phyloP scores from a whole-genome alignment of 495 filamentous ascomycete species.

The Xylaria intraflava region DNA sequence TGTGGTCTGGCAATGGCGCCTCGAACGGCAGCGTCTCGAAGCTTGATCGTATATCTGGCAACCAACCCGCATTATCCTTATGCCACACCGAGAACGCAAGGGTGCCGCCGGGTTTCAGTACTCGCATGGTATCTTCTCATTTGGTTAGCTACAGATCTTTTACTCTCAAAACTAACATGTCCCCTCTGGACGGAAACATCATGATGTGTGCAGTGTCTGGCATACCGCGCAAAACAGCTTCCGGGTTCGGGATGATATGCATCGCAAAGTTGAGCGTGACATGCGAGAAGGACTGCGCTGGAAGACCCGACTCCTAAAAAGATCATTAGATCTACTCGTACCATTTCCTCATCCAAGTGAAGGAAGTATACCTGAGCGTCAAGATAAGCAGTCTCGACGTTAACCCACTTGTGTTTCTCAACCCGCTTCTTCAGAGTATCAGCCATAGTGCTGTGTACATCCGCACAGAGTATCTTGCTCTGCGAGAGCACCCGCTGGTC shows the following conservation, averaged over 20 bases:
- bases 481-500: constrained; percentile 22
- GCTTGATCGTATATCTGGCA: constrained; percentile 23
- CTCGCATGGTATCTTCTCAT: constrained; percentile 29
- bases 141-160: background rate
- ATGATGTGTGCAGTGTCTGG: background rate
- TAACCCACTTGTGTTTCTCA: constrained; percentile 26
- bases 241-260: constrained; percentile 36
- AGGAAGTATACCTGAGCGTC: constrained; percentile 31
- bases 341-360: background rate
- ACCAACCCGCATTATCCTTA: constrained; percentile 21
- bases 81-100: constrained; percentile 37
- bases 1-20: constrained; percentile 23
- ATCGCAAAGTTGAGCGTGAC: constrained; percentile 38
- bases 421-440: constrained; percentile 23
- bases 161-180: background rate
- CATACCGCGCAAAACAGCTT: constrained; percentile 33
- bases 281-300: constrained; percentile 29
- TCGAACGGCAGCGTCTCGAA: constrained; percentile 35
- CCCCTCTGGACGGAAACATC: background rate
- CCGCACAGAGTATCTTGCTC: constrained; percentile 36
- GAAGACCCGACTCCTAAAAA: constrained; percentile 26
- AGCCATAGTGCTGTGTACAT: constrained; percentile 28
- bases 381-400: constrained; percentile 24
- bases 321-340: constrained; percentile 5
- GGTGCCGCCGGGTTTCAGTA: constrained; percentile 33